These are phyloP conservation scores for Setaria viridis DNA, from an alignment of 202 grass and related monocot species.

Conservation along the genomic window DNA sequence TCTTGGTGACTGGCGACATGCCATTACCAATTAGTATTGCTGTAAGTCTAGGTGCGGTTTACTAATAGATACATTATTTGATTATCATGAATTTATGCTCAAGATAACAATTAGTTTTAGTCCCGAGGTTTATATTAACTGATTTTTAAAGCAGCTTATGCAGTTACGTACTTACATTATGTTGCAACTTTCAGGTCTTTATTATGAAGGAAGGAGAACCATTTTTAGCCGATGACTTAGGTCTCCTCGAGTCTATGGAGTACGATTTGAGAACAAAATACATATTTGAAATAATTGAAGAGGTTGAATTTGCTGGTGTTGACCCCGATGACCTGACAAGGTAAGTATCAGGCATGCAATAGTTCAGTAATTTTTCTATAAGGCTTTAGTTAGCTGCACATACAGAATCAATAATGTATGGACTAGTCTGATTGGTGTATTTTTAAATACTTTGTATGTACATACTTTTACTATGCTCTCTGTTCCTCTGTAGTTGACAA, in stretches of 20 bases:
- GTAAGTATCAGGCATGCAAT: slow-evolving; percentile 56
- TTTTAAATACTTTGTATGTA: slow-evolving; percentile 34
- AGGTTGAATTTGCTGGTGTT: slow-evolving; percentile 70
- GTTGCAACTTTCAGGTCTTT: slow-evolving; percentile 71
- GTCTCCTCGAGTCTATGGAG: slow-evolving; percentile 89
- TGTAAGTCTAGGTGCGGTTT: slow-evolving; percentile 3
- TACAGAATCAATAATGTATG: slow-evolving; percentile 4
- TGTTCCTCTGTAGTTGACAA: slow-evolving; percentile 20
- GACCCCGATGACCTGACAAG: slow-evolving; percentile 94
- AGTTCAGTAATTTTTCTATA: slow-evolving; percentile 23
- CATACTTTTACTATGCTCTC: slow-evolving; percentile 5
- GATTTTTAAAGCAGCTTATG: slow-evolving; percentile 29
- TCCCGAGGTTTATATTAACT: slow-evolving; percentile 19
- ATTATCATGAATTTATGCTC: background rate
- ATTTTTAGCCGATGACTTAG: slow-evolving; percentile 90
- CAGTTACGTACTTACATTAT: slow-evolving; percentile 26
- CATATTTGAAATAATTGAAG: slow-evolving; percentile 90
- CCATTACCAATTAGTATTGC: background rate
- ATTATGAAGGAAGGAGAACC: slow-evolving; percentile 68
- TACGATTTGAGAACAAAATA: slow-evolving; percentile 79
- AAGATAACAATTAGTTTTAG: slow-evolving; percentile 21
- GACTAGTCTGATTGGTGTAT: slow-evolving; percentile 33
- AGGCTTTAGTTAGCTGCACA: slow-evolving; percentile 41
- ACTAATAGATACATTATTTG: slow-evolving; percentile 4
- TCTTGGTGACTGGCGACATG: slow-evolving; percentile 19